Percentiles rank a stretch among this genome's conserved stretches.
Evolutionary conservation across 345 rosid genomes (phyloP).

Genomic region (Citrus unshiu): DNA sequence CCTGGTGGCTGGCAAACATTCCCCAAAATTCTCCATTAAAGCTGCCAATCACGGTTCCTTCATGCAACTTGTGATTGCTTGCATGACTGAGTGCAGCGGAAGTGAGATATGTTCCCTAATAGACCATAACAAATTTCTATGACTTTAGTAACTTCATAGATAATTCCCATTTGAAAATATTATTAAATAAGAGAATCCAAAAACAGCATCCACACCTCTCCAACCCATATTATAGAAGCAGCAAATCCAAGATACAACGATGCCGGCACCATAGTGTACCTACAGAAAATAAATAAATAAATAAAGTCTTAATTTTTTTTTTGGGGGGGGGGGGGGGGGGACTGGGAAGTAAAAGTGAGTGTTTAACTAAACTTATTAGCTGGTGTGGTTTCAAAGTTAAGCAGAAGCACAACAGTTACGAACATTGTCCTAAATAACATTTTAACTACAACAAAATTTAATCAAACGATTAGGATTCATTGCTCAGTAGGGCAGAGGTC

Average conservation of each 20-base stretch:
- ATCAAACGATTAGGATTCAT: no score
- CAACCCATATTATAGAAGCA: conserved; percentile 95
- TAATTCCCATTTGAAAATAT: background rate
- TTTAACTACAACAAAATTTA: no score
- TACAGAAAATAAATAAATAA: conserved; percentile 16
- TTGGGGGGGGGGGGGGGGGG: no score
- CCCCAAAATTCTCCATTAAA: conserved; percentile 98
- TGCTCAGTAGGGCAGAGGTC: no score
- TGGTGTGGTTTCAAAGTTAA: no score
- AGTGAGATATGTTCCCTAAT: conserved; percentile 91
- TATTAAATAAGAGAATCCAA: background rate
- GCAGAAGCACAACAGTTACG: background rate
- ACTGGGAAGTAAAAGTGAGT: no score
- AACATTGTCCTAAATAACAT: no score
- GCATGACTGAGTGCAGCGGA: conserved; percentile 80
- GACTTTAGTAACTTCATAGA: background rate
- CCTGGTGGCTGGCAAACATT: conserved; percentile 85
- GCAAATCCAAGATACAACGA: conserved; percentile 84
- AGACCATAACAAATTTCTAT: conserved; percentile 6
- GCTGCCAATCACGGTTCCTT: conserved; percentile 70
- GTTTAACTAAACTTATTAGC: no score
- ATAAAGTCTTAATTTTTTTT: background rate
- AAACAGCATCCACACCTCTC: conserved; percentile 57
- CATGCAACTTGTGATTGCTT: conserved; percentile 46
- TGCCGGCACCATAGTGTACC: conserved; percentile 89